Conservation (phyloP, 768 basidiomycete genomes). For the Ramaria sp. region DNA sequence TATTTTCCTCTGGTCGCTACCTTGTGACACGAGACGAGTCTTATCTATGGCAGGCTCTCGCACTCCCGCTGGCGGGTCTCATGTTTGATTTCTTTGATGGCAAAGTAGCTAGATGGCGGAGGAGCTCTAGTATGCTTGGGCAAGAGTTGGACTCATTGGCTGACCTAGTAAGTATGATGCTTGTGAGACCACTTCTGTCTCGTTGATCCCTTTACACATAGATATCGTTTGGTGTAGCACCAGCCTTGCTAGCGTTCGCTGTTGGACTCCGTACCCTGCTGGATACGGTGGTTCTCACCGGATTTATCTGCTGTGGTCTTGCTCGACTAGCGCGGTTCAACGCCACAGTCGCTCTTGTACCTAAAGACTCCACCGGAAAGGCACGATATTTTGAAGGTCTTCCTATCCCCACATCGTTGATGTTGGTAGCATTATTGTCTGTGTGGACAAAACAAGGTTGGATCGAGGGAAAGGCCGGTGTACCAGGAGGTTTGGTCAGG, state of each 20-base stretch:
- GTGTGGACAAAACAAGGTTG: conserved; percentile 79
- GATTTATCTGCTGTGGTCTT: conserved; percentile 92
- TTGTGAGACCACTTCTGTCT: conserved; percentile 5
- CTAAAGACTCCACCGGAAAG: conserved; percentile 80
- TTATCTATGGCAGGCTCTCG: conserved; percentile 79
- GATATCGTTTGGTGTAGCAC: conserved; percentile 98
- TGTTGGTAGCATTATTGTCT: conserved; percentile 65
- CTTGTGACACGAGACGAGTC: conserved; percentile 67
- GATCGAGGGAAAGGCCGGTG: conserved; percentile 66
- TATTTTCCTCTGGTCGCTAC: conserved; percentile 89
- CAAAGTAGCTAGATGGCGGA: conserved; percentile 95
- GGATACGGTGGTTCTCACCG: conserved; percentile 77
- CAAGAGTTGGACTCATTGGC: conserved; percentile 97
- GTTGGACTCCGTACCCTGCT: conserved; percentile 86
- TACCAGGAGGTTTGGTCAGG: conserved; percentile 65
- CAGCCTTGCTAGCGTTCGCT: conserved; percentile 84
- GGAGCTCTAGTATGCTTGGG: conserved; percentile 88
- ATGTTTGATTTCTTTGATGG: conserved; percentile 98
- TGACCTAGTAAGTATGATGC: conserved; percentile 58
- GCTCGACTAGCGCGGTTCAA: conserved; percentile 97
- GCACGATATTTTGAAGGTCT: conserved; percentile 94
- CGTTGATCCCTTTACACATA: conserved; percentile 21
- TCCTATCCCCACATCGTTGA: conserved; percentile 87
- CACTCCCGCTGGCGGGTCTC: conserved; percentile 83
- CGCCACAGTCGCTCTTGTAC: conserved; percentile 90